A percentile compares a stretch with the other conserved stretches of the same genome.
These are phyloP conservation scores for Cucurbitaria berberidis DNA, from an alignment of 2,329 filamentous ascomycete species.

Conservation along the genomic window DNA sequence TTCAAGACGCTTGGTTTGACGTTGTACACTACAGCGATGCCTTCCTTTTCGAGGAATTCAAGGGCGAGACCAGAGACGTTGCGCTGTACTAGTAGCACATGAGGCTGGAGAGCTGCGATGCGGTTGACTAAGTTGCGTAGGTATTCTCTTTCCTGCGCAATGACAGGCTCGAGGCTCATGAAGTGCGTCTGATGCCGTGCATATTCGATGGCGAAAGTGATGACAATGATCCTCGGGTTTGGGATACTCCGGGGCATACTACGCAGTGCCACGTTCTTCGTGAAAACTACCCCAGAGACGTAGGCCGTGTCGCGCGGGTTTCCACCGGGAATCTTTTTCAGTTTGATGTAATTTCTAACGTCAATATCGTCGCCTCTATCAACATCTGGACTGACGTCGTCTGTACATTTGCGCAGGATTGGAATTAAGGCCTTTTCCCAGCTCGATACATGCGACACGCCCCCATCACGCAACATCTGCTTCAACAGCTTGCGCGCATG, in stretches of 20 bases:
- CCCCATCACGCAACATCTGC: conserved; percentile 80
- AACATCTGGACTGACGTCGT: conserved; percentile 93
- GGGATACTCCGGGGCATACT: conserved; percentile 89
- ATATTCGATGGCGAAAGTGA: conserved; percentile 96
- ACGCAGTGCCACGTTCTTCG: conserved; percentile 94
- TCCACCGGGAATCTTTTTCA: conserved; percentile 94
- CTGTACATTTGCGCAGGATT: conserved; percentile 86
- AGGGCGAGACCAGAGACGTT: conserved; percentile 91
- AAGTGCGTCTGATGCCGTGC: conserved; percentile 92
- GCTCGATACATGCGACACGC: conserved; percentile 72
- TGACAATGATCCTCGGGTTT: conserved; percentile 85
- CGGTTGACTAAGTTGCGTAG: conserved; percentile 88
- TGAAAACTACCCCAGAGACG: conserved; percentile 94
- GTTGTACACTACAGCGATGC: conserved; percentile 93
- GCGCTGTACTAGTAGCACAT: conserved; percentile 88
- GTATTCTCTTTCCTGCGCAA: conserved; percentile 95
- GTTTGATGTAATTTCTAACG: conserved; percentile 94
- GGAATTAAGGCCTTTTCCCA: conserved; percentile 94
- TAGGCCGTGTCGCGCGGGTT: conserved; percentile 92
- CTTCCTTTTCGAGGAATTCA: conserved; percentile 83
- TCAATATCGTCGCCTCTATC: conserved; percentile 93
- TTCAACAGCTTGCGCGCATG: conserved; percentile 86
- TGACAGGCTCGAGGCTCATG: conserved; percentile 96
- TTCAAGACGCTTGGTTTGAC: conserved; percentile 96
- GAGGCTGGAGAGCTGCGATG: conserved; percentile 83